These are phyloP conservation scores for Vigna nakashimae DNA, from an alignment of 306 rosid genomes.

Conservation along the genomic window DNA sequence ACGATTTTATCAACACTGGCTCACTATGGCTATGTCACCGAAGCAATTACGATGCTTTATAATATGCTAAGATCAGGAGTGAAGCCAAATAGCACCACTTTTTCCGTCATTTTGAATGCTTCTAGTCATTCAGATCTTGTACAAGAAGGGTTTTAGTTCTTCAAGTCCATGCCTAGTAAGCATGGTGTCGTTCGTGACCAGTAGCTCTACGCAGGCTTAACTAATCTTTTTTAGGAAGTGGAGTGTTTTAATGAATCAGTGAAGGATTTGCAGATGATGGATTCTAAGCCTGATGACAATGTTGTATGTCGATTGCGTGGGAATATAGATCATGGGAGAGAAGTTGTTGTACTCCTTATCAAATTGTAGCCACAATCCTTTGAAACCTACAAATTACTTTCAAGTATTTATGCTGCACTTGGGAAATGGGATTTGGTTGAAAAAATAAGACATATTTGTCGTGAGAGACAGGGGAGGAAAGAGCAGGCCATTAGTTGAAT, in stretches of 20 bases:
- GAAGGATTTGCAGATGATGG: slow-evolving; percentile 59
- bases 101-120: slow-evolving; percentile 67
- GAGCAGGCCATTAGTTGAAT: slow-evolving; percentile 62
- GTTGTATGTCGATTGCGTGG: slow-evolving; percentile 65
- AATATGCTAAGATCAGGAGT: slow-evolving; percentile 66
- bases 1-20: slow-evolving; percentile 74
- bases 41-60: slow-evolving; percentile 62
- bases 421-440: slow-evolving; percentile 70
- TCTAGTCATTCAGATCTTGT: slow-evolving; percentile 83
- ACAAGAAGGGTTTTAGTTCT: slow-evolving; percentile 69
- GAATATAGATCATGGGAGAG: slow-evolving; percentile 62
- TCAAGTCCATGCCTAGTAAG: slow-evolving; percentile 64
- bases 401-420: slow-evolving; percentile 64
- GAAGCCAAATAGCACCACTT: slow-evolving; percentile 69
- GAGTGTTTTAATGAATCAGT: slow-evolving; percentile 57
- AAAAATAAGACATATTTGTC: slow-evolving; percentile 65
- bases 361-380: slow-evolving; percentile 66
- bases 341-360: slow-evolving; percentile 64
- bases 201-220: slow-evolving; percentile 76
- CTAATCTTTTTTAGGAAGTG: slow-evolving; percentile 74
- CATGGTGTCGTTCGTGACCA: slow-evolving; percentile 67
- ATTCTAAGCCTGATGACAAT: slow-evolving; percentile 59
- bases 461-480: slow-evolving; percentile 60
- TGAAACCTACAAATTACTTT: slow-evolving; percentile 61
- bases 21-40: slow-evolving; percentile 65